Evolutionary conservation across 176 grass and related monocot genomes (phyloP).

Genomic region (Panicum miliaceum): DNA sequence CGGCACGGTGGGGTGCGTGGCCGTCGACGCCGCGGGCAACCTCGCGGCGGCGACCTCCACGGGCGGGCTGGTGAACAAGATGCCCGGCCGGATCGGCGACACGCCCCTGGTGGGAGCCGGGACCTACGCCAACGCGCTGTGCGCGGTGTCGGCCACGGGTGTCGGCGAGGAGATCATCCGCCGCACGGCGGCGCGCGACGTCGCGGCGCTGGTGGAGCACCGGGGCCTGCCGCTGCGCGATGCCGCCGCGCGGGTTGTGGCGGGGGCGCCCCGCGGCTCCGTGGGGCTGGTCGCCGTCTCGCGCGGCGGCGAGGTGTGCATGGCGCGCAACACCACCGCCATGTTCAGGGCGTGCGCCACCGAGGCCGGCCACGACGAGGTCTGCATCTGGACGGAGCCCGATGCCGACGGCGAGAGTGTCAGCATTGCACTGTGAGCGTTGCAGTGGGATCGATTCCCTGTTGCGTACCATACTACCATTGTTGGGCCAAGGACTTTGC

Average conservation of each 20-base stretch:
- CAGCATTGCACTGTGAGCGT: too few species aligned
- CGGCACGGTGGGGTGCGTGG: conserved; percentile 88
- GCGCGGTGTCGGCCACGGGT: conserved; percentile 88
- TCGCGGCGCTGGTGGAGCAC: conserved; percentile 67
- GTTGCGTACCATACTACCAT: too few species aligned
- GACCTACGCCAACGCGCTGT: conserved; percentile 70
- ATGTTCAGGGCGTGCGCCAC: conserved; percentile 96
- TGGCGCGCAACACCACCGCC: conserved; percentile 68
- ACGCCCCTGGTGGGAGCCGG: conserved; percentile 78
- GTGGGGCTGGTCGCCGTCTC: conserved; percentile 78
- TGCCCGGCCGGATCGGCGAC: conserved; percentile 79
- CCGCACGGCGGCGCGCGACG: conserved; percentile 66
- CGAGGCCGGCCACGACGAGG: conserved; percentile 59
- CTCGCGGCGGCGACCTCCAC: conserved; percentile 82
- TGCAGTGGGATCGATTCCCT: too few species aligned
- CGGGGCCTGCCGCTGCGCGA: conserved; percentile 58
- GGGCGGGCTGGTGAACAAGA: conserved; percentile 87
- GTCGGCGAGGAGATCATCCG: conserved; percentile 73
- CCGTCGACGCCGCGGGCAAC: conserved; percentile 59
- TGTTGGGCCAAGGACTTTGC: too few species aligned
- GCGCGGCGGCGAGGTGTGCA: conserved; percentile 55
- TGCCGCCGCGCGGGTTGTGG: conserved; percentile 54
- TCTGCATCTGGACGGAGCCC: conserved; percentile 70
- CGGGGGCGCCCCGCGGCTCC: conserved; percentile 50
- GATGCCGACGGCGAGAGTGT: too few species aligned